Base-by-base conservation (phyloP, 1,284 basidiomycete species). In the Vanrija humicola region DNA sequence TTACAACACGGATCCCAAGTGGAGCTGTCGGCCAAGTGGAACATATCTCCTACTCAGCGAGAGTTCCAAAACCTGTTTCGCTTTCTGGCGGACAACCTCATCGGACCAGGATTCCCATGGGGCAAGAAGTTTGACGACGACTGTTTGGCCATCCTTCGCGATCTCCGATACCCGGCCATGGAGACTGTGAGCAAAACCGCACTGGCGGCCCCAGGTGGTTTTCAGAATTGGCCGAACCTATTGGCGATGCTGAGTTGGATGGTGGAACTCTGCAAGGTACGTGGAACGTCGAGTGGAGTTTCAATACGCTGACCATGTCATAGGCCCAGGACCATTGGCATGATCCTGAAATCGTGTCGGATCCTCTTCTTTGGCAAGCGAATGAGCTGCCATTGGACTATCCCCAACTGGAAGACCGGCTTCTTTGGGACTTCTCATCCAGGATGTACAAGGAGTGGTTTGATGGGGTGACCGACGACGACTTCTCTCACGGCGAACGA, bases 191-290 rank as follows among this genome's bases (percentile, higher is more conserved):
- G 90, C 63, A 83, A 84, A 50, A 91, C 88, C 57, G 89, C 87
- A 80, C 75, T 95, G n/a, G 84, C 84, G 4, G 86, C 90, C 1
- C 88, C 90, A 0, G 90, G 88, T 0, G 87, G 86, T 56, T 85
- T 87, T 78, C 87, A 89, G 72, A 85, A 86, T 16, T 94, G 90
- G 92, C 88, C 89, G 0, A 78, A 82, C 15, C 72, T 93, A 16
- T 77, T 93, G 16, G 90, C 87, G 19, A 87, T 89, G 68, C 70
- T 95, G 46, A 87, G 90, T 72, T 95, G 91, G 92, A 77, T 95
- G 15, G 86, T 87, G 1, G 87, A 90, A 63, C 74, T 90, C 3
- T 73, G 85, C 66, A 61, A 57, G 29, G 59, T 61, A 42, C 5
- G 55, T 48, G 6, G n/a, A 42, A 16, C 15, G 5, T 42, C 10